Percentiles rank a stretch among this genome's conserved stretches.
Conservation (phyloP, 768 basidiomycete species). For the Dacryopinax primogenitus region DNA sequence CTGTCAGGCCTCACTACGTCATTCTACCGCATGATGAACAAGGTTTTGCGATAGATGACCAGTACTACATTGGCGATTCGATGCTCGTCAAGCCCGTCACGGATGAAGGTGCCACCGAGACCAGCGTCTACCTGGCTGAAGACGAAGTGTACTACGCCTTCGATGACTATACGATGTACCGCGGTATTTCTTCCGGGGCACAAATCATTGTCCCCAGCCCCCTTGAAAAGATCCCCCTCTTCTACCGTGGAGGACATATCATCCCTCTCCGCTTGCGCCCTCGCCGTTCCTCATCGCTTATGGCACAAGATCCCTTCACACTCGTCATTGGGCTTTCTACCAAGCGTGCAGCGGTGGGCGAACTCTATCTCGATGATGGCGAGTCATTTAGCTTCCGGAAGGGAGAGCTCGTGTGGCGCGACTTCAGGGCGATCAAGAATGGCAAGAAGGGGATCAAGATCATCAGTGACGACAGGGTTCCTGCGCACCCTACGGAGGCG, state of each 20-base stretch:
- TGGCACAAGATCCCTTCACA: constrained; percentile 89
- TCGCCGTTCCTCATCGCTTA: constrained; percentile 68
- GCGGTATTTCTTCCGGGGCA: constrained; percentile 50
- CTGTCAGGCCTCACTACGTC: constrained; percentile 78
- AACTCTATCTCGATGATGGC: constrained; percentile 93
- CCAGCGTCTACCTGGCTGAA: constrained; percentile 74
- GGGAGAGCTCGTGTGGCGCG: constrained; percentile 77
- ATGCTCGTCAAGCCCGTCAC: constrained; percentile 87
- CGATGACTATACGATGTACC: constrained; percentile 57
- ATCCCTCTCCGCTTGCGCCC: constrained; percentile 77
- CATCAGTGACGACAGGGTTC: constrained; percentile 43
- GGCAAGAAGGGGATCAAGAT: constrained; percentile 31
- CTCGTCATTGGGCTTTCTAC: constrained; percentile 63
- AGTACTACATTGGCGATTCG: constrained; percentile 80
- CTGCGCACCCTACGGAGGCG: constrained; percentile 32
- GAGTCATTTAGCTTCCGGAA: constrained; percentile 59
- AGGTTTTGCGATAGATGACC: constrained; percentile 86
- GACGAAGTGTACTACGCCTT: constrained; percentile 93
- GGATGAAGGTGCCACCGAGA: constrained; percentile 50
- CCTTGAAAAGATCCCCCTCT: constrained; percentile 66
- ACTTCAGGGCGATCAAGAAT: constrained; percentile 41
- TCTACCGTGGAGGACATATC: constrained; percentile 85
- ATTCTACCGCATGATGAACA: constrained; percentile 77
- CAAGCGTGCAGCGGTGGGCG: constrained; percentile 49
- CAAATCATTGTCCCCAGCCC: constrained; percentile 65